Evolutionary conservation across 305 asterid species (phyloP).

Genomic region (Rubia balearica): DNA sequence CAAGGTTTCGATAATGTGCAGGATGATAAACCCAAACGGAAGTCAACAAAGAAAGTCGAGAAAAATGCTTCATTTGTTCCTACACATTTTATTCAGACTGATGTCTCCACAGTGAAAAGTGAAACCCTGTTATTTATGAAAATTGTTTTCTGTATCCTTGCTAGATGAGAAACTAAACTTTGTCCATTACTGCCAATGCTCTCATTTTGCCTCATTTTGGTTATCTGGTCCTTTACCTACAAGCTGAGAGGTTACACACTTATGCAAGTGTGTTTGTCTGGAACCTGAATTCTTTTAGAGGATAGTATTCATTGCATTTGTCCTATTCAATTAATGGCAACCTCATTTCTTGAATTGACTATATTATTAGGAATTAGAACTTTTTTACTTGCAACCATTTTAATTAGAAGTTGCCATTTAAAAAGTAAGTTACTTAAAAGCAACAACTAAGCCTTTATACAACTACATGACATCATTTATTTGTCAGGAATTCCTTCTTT

Average conservation of each 20-base stretch:
- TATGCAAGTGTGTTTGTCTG: not conserved
- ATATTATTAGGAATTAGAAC: conserved; percentile 7
- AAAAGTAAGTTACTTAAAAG: not conserved
- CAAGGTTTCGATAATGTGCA: conserved; percentile 30
- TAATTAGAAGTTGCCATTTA: not conserved
- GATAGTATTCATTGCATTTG: not conserved
- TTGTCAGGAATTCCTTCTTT: not conserved
- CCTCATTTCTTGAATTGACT: conserved; percentile 1
- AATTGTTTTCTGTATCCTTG: conserved; percentile 80
- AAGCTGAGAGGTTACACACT: not conserved
- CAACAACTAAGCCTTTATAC: not conserved
- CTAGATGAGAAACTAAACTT: not conserved
- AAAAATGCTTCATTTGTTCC: conserved; percentile 73
- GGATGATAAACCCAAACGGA: conserved; percentile 52
- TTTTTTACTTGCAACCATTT: not conserved
- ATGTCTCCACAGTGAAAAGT: conserved; percentile 74
- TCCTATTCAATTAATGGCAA: not conserved
- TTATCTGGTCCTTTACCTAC: not conserved
- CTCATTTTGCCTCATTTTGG: not conserved
- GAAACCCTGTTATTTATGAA: conserved; percentile 62
- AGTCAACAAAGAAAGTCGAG: conserved; percentile 40
- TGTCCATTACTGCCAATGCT: conserved; percentile 5
- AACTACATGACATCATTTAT: not conserved
- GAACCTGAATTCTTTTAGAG: not conserved
- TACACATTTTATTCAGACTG: conserved; percentile 77